Base-by-base conservation (phyloP, 495 filamentous ascomycete genomes). In the Daldinia childiae region DNA sequence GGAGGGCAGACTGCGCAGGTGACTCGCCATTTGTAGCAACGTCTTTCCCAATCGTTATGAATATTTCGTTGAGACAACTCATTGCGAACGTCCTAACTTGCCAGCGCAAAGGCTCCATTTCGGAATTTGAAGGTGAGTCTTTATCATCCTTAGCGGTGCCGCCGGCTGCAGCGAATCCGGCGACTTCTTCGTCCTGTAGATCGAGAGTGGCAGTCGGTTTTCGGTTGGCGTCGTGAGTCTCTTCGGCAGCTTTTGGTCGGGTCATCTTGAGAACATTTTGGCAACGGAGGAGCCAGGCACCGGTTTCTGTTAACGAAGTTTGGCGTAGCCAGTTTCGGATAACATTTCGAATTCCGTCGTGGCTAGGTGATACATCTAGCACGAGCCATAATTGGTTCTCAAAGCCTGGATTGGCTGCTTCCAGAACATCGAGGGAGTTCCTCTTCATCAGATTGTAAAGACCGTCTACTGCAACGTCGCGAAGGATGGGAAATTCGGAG, bases 1-100 rank as follows among this genome's bases (percentile, higher is more conserved):
- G 93, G 48, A 99, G 85, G 3, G 90, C 91, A 34, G 87, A 72
- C 69, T 93, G 89, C 2, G 92, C 90, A 7, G 87, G 81, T 21
- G 92, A 91, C 24, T 92, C 88, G 29, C 88, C 86, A 38, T 92
- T 90, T 43, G 87, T 87, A 11, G 81, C 79, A n/a, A 90, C 86
- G 8, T 94, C 91, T 79, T 92, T 93, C 51, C 86, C 88, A 11
- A 95, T 87, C 27, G 92, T 86, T 7, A 84, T 77, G 57, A 98
- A 86, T 15, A 99, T 87, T 56, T 96, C 93, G 61, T 90, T 90
- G n/a, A 99, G 84, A 77, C 92, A 95, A 71, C 89, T 89, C 89
- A 99, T 93, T 26, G 92, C 94, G 76, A 98, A 98, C 29, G 93
- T 93, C 24, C 94, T 92, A 29, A 97, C 95, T 75, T 98, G 95